Percentiles rank a stretch among this genome's conserved stretches.
phyloP scores from a whole-genome alignment of 306 rosid species.

The Carpinus viminea region DNA sequence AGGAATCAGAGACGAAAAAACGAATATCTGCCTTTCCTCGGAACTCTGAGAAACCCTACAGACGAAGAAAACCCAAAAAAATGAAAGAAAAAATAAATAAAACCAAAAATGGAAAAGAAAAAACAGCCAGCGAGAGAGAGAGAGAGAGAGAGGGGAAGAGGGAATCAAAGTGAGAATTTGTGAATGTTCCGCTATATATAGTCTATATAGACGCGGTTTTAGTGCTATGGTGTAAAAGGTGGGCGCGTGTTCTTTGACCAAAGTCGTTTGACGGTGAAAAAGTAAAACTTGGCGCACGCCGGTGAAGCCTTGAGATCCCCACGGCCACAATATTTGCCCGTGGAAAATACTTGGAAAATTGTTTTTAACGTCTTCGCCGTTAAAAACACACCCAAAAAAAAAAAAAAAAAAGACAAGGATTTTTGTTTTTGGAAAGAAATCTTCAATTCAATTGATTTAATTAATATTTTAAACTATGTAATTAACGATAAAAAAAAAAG shows the following conservation, averaged over 20 bases:
- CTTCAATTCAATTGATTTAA: too few species aligned
- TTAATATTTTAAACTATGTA: too few species aligned
- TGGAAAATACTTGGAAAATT: too few species aligned
- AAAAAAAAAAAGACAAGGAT: too few species aligned
- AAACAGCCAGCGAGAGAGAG: neutral
- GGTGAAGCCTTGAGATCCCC: too few species aligned
- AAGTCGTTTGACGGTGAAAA: neutral
- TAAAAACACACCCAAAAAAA: too few species aligned
- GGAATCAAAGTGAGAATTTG: neutral
- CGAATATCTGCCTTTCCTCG: constrained; percentile 12
- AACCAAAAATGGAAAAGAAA: neutral
- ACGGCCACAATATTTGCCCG: too few species aligned
- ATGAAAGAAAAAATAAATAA: neutral
- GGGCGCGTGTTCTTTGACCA: neutral
- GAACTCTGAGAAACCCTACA: neutral
- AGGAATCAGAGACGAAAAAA: constrained; percentile 1
- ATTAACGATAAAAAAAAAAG: too few species aligned
- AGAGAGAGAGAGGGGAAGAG: neutral
- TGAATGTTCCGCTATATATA: neutral
- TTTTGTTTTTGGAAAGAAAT: too few species aligned
- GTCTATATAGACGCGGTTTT: neutral
- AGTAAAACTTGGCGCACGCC: neutral
- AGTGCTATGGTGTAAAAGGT: neutral
- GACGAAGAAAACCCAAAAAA: constrained; percentile 1
- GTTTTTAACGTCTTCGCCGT: too few species aligned